A percentile compares a stretch with the other conserved stretches of the same genome.
Conservation (phyloP, 2,329 filamentous ascomycete species). For the Aschersonia sp. region DNA sequence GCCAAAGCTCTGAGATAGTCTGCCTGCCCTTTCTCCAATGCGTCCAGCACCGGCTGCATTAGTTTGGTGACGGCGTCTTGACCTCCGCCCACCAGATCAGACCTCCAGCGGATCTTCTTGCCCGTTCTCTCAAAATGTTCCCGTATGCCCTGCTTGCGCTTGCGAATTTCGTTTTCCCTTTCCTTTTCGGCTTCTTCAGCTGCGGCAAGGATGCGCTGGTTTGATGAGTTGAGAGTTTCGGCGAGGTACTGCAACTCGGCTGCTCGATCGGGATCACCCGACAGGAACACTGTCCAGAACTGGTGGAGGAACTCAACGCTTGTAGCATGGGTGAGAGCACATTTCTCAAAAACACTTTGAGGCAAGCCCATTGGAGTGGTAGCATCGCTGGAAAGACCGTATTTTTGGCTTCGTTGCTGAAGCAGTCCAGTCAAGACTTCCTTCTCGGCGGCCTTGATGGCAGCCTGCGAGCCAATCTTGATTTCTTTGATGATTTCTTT, state of each 20-base stretch:
- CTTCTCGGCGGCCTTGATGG: slow-evolving; percentile 47
- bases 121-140: slow-evolving; percentile 58
- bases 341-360: slow-evolving; percentile 40
- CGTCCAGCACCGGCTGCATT: slow-evolving; percentile 57
- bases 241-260: slow-evolving; percentile 68
- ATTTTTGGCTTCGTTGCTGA: slow-evolving; percentile 44
- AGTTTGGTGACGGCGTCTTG: slow-evolving; percentile 60
- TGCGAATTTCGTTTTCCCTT: slow-evolving; percentile 50
- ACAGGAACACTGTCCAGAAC: slow-evolving; percentile 88
- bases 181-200: slow-evolving; percentile 67
- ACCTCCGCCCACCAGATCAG: slow-evolving; percentile 58
- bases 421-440: slow-evolving; percentile 52
- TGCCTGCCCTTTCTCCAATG: slow-evolving; percentile 54
- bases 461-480: slow-evolving; percentile 55
- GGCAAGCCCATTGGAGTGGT: slow-evolving; percentile 39
- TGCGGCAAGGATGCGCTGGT: slow-evolving; percentile 66
- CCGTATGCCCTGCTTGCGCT: slow-evolving; percentile 53
- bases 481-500: slow-evolving; percentile 38
- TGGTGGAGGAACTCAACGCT: slow-evolving; percentile 93
- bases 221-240: slow-evolving; percentile 65
- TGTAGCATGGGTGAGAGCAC: slow-evolving; percentile 67
- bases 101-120: slow-evolving; percentile 56
- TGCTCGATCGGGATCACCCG: slow-evolving; percentile 69
- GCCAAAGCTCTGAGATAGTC: slow-evolving; percentile 59
- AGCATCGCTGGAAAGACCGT: slow-evolving; percentile 31